Base-by-base conservation (phyloP, 2,329 filamentous ascomycete genomes). In the Fusarium decemcellulare region DNA sequence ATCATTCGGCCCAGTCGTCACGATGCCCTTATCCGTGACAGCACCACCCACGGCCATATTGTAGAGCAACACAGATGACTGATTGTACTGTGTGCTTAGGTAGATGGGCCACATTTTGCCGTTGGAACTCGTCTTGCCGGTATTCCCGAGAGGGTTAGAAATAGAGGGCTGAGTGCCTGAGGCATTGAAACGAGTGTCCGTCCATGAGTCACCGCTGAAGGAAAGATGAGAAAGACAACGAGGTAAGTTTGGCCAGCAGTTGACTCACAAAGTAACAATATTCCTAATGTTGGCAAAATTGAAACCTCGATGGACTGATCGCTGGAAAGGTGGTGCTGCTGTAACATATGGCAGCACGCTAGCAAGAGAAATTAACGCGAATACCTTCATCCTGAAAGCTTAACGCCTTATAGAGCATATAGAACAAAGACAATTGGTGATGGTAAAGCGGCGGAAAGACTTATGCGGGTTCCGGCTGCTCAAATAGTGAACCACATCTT, bases 71-170 rank as follows among this genome's bases (percentile, higher is more conserved):
- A 65, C 40, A 0, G 55, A 55, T 1, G 63, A 55, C 8, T 40
- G 36, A 0, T 65, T 65, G 9, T 65, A 65, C 1, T 65, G 61
- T 0, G 48, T 42, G 2, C 47, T 61, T 14, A 65, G 8, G 16
- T 65, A 65, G 32, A 51, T 46, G 7, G 63, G 63, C 63, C 63
- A 65, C 61, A 65, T 61, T 2, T 61, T 61, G 0, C 63, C 63
- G 23, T 65, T 65, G 6, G 63, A 65, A 15, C 63, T 65, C 5
- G 63, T 65, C 2, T 65, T 65, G 0, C 63, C 63, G 0, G 32
- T 51, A 3, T 65, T 65, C 10, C 63, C 63, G 4, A 65, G 48
- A 1, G 61, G 63, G 2, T 56, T 55, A 0, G 14, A 16, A 3
- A 5, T 0, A 5, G 63, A 65, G 6, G 63, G 63, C 3, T 65